These are phyloP conservation scores for Starmerella khaoyaiensis DNA, from an alignment of 805 yeast genomes.

Conservation along the genomic window DNA sequence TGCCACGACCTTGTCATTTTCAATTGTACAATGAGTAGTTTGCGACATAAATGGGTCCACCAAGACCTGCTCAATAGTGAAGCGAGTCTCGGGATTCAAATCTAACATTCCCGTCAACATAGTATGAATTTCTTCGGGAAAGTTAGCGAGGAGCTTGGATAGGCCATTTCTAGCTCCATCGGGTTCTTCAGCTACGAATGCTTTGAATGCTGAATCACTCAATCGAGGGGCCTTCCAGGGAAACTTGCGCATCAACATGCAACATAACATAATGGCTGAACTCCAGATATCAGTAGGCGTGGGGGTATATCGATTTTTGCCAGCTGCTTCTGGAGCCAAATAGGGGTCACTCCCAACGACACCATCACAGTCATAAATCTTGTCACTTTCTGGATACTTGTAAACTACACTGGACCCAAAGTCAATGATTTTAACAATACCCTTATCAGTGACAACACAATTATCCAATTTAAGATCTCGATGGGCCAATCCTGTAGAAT, in stretches of 20 bases:
- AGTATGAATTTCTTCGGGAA: conserved; percentile 56
- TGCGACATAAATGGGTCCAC: conserved; percentile 44
- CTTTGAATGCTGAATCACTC: conserved; percentile 67
- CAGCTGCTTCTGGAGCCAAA: conserved; percentile 83
- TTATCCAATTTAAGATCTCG: conserved; percentile 86
- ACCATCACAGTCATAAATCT: conserved; percentile 63
- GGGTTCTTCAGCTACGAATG: conserved; percentile 40
- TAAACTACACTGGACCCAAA: conserved; percentile 90
- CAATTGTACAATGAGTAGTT: conserved; percentile 56
- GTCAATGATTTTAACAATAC: conserved; percentile 81
- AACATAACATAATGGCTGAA: conserved; percentile 76
- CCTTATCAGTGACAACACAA: conserved; percentile 71
- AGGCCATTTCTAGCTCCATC: conserved; percentile 39
- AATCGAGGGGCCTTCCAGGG: conserved; percentile 90
- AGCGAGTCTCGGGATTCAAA: conserved; percentile 48
- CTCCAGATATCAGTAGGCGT: conserved; percentile 94
- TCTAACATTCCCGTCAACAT: conserved; percentile 57
- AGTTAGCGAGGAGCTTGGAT: conserved; percentile 47
- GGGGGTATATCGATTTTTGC: conserved; percentile 73
- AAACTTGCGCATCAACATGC: conserved; percentile 82
- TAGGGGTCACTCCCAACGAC: conserved; percentile 84
- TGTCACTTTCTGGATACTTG: conserved; percentile 69
- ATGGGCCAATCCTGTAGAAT: conserved; percentile 70
- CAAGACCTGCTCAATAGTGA: conserved; percentile 43
- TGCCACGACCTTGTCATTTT: conserved; percentile 26